These are phyloP conservation scores for Linum usitatissimum DNA, from an alignment of 345 rosid species.

Conservation along the genomic window DNA sequence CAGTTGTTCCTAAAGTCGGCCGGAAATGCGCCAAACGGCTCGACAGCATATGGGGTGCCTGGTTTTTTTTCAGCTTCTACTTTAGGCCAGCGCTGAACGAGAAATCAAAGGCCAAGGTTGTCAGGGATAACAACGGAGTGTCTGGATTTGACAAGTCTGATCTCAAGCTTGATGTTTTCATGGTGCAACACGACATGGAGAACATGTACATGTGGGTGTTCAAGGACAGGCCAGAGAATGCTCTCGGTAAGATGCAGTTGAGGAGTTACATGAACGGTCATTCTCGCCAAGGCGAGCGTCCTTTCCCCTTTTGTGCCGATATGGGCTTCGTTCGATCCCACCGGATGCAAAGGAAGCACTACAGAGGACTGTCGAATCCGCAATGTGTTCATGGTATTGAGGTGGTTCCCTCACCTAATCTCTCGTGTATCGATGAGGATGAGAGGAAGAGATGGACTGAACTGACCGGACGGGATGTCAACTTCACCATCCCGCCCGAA, in stretches of 20 bases:
- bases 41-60: conserved; percentile 96
- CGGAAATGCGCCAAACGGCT: conserved; percentile 69
- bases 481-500: conserved; percentile 61
- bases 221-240: conserved; percentile 93
- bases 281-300: conserved; percentile 88
- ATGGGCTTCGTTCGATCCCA: conserved; percentile 94
- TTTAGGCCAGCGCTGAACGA: conserved; percentile 82
- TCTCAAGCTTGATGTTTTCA: conserved; percentile 70
- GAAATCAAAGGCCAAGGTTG: conserved; percentile 68
- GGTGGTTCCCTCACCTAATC: conserved; percentile 63
- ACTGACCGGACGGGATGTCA: conserved; percentile 81
- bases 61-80: conserved; percentile 94
- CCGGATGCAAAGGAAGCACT: conserved; percentile 95
- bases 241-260: conserved; percentile 96
- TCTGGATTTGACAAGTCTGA: conserved; percentile 82
- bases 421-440: conserved; percentile 66
- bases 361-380: conserved; percentile 91
- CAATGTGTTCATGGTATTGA: conserved; percentile 94
- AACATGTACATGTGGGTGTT: conserved; percentile 99
- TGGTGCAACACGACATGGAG: conserved; percentile 99
- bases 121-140: conserved; percentile 59
- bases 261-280: conserved; percentile 98
- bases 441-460: conserved; percentile 86
- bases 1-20: conserved; percentile 34
- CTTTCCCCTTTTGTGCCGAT: conserved; percentile 85